Evolutionary conservation across 805 yeast genomes (phyloP), one percentile per base, ranked within the genome.

Genomic region (Monosporozyma yasuniensis): DNA sequence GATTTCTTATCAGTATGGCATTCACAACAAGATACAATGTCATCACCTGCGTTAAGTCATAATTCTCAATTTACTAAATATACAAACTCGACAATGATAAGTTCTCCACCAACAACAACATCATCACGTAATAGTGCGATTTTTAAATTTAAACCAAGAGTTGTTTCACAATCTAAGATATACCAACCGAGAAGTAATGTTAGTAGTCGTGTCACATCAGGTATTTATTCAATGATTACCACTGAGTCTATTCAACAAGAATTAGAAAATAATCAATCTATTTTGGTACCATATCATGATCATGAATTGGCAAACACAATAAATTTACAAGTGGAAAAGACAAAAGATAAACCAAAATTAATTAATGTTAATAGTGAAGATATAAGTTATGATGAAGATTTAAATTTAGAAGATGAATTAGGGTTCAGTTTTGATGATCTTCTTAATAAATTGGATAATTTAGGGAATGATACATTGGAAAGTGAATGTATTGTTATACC

Each of bases 1-100:
- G 56, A 57, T 49, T 65, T 59, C 46, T 53, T 65, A 6, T 59
- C 68, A 1, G 61, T 65, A 6, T 65, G 69, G 69, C 68, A 61
- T 48, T 47, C 44, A 27, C 68, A n/a, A n/a, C n/a, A 64, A 46
- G 61, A 60, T 38, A 10, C 16, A 53, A 57, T 34, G 56, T 8
- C 22, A 3, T 39, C 42, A 2, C 42, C 42, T 10, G 60, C 39
- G 4, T 1, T 53, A 1, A 56, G 60, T 39, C 21, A 56, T 4
- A 59, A 61, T 43, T 61, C 66, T 0, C 63, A 61, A 44, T 61
- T 63, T 50, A 54, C 63, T 10, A 51, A 56, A 14, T 56, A 50
- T n/a, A 54, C 61, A 7, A 47, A 44, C 14, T 55, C 62, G 2
- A 53, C 60, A 3, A 53, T 28, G 25, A 43, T 42, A 56, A 59